phyloP scores from a whole-genome alignment of 768 basidiomycete species.

The Boletales sp. region DNA sequence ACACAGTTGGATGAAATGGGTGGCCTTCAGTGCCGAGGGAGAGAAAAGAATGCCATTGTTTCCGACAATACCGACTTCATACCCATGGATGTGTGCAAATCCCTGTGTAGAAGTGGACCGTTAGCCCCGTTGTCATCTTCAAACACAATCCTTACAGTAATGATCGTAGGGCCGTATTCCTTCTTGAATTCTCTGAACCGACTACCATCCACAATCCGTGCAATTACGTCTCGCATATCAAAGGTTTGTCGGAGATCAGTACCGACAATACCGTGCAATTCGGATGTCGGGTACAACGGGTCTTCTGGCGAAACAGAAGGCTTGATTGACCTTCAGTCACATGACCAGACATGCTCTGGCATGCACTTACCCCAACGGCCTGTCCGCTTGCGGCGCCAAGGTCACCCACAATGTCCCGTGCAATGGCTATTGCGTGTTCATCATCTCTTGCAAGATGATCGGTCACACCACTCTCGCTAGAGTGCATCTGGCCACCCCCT shows the following conservation, averaged over 20 bases:
- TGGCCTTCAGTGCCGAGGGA: slow-evolving; percentile 88
- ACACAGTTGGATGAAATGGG: slow-evolving; percentile 93
- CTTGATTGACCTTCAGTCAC: slow-evolving; percentile 32
- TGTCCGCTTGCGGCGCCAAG: slow-evolving; percentile 60
- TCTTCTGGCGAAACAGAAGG: slow-evolving; percentile 59
- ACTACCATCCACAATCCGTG: slow-evolving; percentile 88
- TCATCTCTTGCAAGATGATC: slow-evolving; percentile 86
- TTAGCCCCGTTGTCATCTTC: slow-evolving; percentile 2
- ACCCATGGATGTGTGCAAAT: slow-evolving; percentile 87
- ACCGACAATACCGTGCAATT: slow-evolving; percentile 89
- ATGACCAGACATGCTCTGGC: neutral
- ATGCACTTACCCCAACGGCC: slow-evolving; percentile 43
- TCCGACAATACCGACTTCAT: slow-evolving; percentile 86
- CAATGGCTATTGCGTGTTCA: slow-evolving; percentile 79
- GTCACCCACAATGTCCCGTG: slow-evolving; percentile 74
- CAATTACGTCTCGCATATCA: slow-evolving; percentile 93
- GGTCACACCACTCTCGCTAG: slow-evolving; percentile 85
- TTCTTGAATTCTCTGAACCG: slow-evolving; percentile 94
- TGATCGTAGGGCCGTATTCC: slow-evolving; percentile 87
- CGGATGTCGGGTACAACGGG: slow-evolving; percentile 75
- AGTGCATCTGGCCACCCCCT: slow-evolving; percentile 90
- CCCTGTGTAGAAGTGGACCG: slow-evolving; percentile 43
- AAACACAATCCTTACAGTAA: slow-evolving; percentile 54
- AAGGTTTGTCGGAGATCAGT: slow-evolving; percentile 85
- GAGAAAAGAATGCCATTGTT: slow-evolving; percentile 97